Evolutionary conservation across 306 rosid species (phyloP).

Genomic region (Medicago lupulina): DNA sequence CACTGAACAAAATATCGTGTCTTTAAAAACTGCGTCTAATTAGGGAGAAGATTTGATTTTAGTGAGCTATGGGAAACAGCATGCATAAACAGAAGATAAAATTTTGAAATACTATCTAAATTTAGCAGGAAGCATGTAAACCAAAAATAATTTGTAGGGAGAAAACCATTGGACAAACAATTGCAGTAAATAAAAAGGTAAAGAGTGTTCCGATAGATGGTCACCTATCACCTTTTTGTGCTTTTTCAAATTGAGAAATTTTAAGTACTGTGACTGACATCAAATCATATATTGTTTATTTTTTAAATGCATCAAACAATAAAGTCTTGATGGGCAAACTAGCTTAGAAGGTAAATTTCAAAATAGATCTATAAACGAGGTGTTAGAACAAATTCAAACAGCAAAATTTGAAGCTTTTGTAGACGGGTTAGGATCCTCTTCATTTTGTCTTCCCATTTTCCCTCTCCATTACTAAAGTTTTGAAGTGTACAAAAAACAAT

Average conservation of each 20-base stretch:
- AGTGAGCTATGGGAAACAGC: conserved; percentile 27
- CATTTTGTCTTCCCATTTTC: no score
- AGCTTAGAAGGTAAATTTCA: conserved; percentile 25
- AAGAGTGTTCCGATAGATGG: neutral
- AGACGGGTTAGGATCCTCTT: neutral
- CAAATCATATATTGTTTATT: conserved; percentile 7
- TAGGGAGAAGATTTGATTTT: conserved; percentile 15
- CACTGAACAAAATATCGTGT: conserved; percentile 23
- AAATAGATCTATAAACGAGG: conserved; percentile 3
- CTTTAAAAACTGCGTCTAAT: neutral
- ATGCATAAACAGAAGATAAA: conserved; percentile 15
- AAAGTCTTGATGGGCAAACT: conserved; percentile 26
- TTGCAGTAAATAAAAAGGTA: conserved; percentile 2
- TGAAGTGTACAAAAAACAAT: no score
- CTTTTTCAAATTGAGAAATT: conserved; percentile 27
- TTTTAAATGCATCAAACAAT: conserved; percentile 14
- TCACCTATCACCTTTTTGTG: conserved; percentile 4
- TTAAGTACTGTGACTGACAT: conserved; percentile 11
- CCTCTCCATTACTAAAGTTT: no score
- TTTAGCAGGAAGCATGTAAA: conserved; percentile 9
- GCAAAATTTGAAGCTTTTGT: conserved; percentile 29
- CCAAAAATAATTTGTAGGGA: neutral
- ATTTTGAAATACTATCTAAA: conserved; percentile 6
- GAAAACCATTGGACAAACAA: conserved; percentile 13
- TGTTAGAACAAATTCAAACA: conserved; percentile 26